Evolutionary conservation across 192 early-diverging fungal genomes (phyloP).

Genomic region (Glomus cerebriforme): DNA sequence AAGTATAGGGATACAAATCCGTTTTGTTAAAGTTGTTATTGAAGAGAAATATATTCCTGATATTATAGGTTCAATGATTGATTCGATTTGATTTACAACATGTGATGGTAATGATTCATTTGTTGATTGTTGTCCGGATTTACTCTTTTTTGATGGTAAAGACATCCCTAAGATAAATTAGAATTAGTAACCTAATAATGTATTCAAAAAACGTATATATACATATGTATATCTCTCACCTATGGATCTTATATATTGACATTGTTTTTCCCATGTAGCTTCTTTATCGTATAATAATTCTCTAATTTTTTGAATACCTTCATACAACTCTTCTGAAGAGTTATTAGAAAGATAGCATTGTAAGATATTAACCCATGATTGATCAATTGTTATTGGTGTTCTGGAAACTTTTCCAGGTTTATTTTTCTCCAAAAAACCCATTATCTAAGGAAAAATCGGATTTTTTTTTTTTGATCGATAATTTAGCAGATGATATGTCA

Average conservation of each 20-base stretch:
- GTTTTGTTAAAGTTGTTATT: constrained; percentile 36
- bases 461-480: too few species aligned
- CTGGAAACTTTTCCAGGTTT: not conserved
- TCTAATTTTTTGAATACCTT: constrained; percentile 20
- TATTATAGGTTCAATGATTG: constrained; percentile 34
- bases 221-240: constrained; percentile 34
- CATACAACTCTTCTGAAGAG: not conserved
- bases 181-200: not conserved
- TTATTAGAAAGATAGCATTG: not conserved
- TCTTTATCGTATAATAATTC: constrained; percentile 20
- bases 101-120: constrained; percentile 22
- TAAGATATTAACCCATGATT: constrained; percentile 2
- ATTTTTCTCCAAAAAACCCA: not conserved
- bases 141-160: constrained; percentile 6
- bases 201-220: not conserved
- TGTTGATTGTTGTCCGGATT: not conserved
- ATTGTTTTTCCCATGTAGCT: constrained; percentile 36
- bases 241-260: constrained; percentile 36
- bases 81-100: constrained; percentile 26
- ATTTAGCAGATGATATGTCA: too few species aligned
- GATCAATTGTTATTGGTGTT: not conserved
- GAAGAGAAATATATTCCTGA: constrained; percentile 40
- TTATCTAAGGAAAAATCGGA: not conserved
- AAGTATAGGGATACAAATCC: constrained; percentile 38
- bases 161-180: not conserved